These are phyloP conservation scores for Cladosporium halotolerans DNA, from an alignment of 2,329 filamentous ascomycete species.

Conservation along the genomic window DNA sequence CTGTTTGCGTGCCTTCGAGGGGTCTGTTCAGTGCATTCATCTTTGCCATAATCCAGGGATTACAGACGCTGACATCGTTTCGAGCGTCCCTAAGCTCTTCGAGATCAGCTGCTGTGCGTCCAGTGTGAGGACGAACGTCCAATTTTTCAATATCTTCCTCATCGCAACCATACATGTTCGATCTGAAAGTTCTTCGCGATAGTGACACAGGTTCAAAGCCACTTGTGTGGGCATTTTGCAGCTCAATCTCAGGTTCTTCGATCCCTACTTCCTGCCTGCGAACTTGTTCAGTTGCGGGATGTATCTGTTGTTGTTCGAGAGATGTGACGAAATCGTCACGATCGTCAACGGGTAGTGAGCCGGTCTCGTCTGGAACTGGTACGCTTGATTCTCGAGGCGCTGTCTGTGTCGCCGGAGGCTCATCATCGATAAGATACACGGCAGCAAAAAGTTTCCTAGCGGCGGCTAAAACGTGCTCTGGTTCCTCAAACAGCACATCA, in stretches of 20 bases:
- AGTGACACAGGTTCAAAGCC: too few species aligned
- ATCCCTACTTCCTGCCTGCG: too few species aligned
- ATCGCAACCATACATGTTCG: constrained; percentile 33
- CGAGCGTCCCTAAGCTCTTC: constrained; percentile 28
- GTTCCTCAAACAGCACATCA: constrained; percentile 61
- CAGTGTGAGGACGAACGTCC: constrained; percentile 15
- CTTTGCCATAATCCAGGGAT: constrained; percentile 46
- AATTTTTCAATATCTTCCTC: constrained; percentile 29
- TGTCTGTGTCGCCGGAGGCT: not conserved
- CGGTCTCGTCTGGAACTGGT: not conserved
- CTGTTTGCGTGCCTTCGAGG: not conserved
- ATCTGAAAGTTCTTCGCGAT: constrained; percentile 14
- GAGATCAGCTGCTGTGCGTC: constrained; percentile 21
- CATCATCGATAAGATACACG: constrained; percentile 14
- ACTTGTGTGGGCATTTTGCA: too few species aligned
- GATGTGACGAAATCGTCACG: constrained; percentile 3
- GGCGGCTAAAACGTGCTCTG: constrained; percentile 39
- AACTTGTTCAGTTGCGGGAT: too few species aligned
- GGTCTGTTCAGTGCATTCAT: constrained; percentile 33
- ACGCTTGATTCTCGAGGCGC: not conserved
- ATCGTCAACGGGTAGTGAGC: not conserved
- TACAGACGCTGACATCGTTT: constrained; percentile 33
- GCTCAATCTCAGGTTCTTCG: too few species aligned
- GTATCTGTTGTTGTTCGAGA: not conserved
- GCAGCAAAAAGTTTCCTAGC: constrained; percentile 40